Base-by-base conservation (phyloP, 1,139 yeast genomes). In the Blastobotrys arbuscula region DNA sequence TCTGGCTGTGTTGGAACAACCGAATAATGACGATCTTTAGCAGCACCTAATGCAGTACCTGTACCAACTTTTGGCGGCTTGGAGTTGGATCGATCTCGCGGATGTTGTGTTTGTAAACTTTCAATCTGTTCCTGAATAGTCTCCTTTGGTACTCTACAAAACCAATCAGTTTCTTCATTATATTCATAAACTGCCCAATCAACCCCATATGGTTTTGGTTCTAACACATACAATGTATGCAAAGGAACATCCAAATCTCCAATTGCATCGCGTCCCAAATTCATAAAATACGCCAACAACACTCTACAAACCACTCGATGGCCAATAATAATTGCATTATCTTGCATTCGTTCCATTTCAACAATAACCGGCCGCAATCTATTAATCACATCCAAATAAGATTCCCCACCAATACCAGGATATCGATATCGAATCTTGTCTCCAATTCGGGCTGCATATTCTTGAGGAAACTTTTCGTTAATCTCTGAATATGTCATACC, bases 391-490 rank as follows among this genome's bases (percentile, higher is more conserved):
- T 92, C 98, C 58, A 90, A 70, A 59, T 90, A 90, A 0, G 95
- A 85, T 68, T 90, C 97, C 31, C 97, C 97, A n/a, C 97, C 96
- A 47, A 88, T 86, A 10, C 97, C 97, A 2, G 97, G 97, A 63
- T 89, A 90, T 56, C 97, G 73, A 67, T 89, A 90, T 24, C 82
- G 73, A 59, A 90, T 74, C 67, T 90, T 90, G 65, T 87, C 84
- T 41, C 75, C 73, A 56, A 87, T 70, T 53, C 97, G 76, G 19
- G 89, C 77, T 42, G 78, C 80, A 61, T 84, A 90, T 65, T 92
- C 97, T 39, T 76, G 78, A 0, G 97, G 96, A 58, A 75, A 78
- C 57, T 73, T 73, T 5, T 67, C 68, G 63, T 84, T 84, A 55
- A 90, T 88, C 60, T 88, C 92, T 45, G 81, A 79, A 61, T 89